Conservation (phyloP, 768 basidiomycete genomes). For the Steccherinum ochraceum region DNA sequence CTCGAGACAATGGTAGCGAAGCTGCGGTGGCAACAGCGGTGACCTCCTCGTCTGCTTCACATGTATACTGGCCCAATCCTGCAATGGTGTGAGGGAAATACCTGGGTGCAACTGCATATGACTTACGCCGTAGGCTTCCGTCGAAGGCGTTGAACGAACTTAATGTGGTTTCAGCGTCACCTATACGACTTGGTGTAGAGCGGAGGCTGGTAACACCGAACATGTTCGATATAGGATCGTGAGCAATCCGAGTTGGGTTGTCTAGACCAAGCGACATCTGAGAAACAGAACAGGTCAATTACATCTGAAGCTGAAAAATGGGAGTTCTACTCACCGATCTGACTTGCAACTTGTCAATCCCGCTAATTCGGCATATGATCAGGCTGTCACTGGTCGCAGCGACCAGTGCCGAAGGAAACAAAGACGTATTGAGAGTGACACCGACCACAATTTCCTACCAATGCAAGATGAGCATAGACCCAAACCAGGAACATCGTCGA, state of each 20-base stretch:
- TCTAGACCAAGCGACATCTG: slow-evolving; percentile 71
- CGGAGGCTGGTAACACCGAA: slow-evolving; percentile 65
- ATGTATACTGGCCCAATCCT: slow-evolving; percentile 44
- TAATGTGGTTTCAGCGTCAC: slow-evolving; percentile 36
- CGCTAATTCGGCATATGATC: slow-evolving; percentile 57
- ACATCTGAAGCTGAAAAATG: background rate
- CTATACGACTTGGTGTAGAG: slow-evolving; percentile 47
- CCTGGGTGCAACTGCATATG: background rate
- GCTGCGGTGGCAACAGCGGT: slow-evolving; percentile 35
- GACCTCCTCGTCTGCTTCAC: slow-evolving; percentile 55
- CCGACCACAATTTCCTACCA: slow-evolving; percentile 43
- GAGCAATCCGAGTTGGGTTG: slow-evolving; percentile 60
- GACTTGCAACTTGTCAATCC: slow-evolving; percentile 76
- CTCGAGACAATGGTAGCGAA: slow-evolving; percentile 13
- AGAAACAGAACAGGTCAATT: slow-evolving; percentile 1
- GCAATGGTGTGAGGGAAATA: background rate
- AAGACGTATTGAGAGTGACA: slow-evolving; percentile 43
- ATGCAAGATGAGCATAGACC: background rate
- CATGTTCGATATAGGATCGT: slow-evolving; percentile 45
- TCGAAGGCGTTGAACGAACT: slow-evolving; percentile 66
- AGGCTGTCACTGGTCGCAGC: slow-evolving; percentile 50
- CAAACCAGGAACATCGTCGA: background rate
- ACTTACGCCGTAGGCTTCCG: slow-evolving; percentile 45
- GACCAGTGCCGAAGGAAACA: slow-evolving; percentile 49
- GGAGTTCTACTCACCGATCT: slow-evolving; percentile 47